A percentile compares a stretch with the other conserved stretches of the same genome.
Evolutionary conservation across 2,329 filamentous ascomycete species (phyloP).

Genomic region (Setomelanomma holmii): DNA sequence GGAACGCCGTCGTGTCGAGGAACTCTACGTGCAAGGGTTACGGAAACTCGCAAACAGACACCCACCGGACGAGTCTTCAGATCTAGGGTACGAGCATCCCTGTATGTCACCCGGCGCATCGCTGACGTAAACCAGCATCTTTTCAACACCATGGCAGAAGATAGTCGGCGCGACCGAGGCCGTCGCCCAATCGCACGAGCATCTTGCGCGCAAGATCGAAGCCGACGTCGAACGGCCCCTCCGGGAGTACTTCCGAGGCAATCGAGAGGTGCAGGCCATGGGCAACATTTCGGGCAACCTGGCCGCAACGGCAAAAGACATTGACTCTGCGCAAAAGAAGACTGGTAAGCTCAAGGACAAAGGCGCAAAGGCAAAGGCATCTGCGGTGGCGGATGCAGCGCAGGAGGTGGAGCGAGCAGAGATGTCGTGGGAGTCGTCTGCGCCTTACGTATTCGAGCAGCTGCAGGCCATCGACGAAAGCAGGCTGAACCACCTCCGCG

Average conservation of each 20-base stretch:
- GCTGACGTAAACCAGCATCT: slow-evolving; percentile 68
- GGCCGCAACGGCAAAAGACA: slow-evolving; percentile 77
- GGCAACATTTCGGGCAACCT: slow-evolving; percentile 83
- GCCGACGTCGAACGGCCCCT: slow-evolving; percentile 86
- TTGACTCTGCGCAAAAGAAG: slow-evolving; percentile 84
- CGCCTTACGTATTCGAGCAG: slow-evolving; percentile 92
- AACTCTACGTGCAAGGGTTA: slow-evolving; percentile 82
- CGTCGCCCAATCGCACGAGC: slow-evolving; percentile 82
- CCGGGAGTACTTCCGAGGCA: slow-evolving; percentile 74
- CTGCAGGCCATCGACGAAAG: slow-evolving; percentile 90
- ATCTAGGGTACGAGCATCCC: slow-evolving; percentile 76
- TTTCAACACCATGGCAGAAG: slow-evolving; percentile 88
- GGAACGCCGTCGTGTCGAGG: slow-evolving; percentile 93
- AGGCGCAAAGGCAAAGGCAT: slow-evolving; percentile 75
- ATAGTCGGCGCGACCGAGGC: slow-evolving; percentile 81
- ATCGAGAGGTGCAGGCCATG: slow-evolving; percentile 80
- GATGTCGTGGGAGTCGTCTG: slow-evolving; percentile 90
- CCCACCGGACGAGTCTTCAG: slow-evolving; percentile 75
- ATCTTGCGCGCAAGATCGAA: slow-evolving; percentile 81
- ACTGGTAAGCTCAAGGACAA: slow-evolving; percentile 84
- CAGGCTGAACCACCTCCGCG: slow-evolving; percentile 86
- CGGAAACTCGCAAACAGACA: slow-evolving; percentile 79
- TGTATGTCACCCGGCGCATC: slow-evolving; percentile 5
- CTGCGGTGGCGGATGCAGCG: slow-evolving; percentile 78
- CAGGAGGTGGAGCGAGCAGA: slow-evolving; percentile 78